Evolutionary conservation across 805 yeast species (phyloP), one percentile per base, ranked within the genome.

Genomic region (Brettanomyces naardenensis): DNA sequence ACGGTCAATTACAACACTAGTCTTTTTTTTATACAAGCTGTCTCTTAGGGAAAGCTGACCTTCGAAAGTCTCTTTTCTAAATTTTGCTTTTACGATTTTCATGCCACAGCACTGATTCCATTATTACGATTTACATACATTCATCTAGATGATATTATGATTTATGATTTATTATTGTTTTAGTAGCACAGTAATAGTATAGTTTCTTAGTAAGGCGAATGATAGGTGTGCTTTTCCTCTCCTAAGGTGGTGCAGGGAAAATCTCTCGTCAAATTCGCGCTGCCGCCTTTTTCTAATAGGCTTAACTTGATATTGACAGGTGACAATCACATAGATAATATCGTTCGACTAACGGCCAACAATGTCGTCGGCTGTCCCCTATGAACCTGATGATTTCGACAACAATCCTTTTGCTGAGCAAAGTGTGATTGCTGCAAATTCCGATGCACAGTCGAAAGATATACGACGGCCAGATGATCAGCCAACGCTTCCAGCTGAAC

Each of bases 361-460:
- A 23, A 61, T 61, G 66, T 48, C 64, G 6, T 57, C 65, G 23
- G 61, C 65, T 13, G 56, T 57, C 10, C 62, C 65, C 4, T 62
- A 62, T 26, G 66, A 62, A 38, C 66, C 65, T 1, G 80, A 75
- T 39, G 79, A 73, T 41, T 68, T 72, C 42, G 80, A 73, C 42
- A 70, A 73, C 56, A 76, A 76, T 44, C 82, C 82, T 2, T 77
- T 77, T 56, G 75, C 79, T 3, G 76, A 71, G 42, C 72, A 53
- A 46, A 53, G 52, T 42, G 49, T 47, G 37, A 40, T 52, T 13
- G 31, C 27, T 19, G 26, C 29, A 10, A 9, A 7, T 23, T 23
- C 26, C 11, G 11, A 23, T 7, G 26, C 26, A 9, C 26, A 23
- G 26, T n/a, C n/a, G n/a, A n/a, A n/a, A n/a, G n/a, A n/a, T n/a